Evolutionary conservation across 1,284 basidiomycete species (phyloP).

Genomic region (Grifola frondosa): DNA sequence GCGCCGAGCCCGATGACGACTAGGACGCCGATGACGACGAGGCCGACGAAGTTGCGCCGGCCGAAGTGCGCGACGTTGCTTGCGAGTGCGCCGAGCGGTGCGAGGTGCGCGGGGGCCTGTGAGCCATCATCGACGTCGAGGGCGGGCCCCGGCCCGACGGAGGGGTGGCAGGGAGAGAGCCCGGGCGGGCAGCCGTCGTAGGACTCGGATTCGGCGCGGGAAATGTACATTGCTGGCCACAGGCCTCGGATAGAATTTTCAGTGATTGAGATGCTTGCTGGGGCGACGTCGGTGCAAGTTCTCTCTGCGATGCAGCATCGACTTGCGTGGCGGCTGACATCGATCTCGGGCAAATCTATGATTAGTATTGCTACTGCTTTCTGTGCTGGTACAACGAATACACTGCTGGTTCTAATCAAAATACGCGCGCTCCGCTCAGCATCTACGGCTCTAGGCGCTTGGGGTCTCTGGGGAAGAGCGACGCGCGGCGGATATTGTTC

Average conservation of each 20-base stretch:
- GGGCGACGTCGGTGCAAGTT: too few relatives aligned
- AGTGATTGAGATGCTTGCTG: too few relatives aligned
- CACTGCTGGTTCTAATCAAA: conserved; percentile 1
- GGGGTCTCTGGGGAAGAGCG: conserved; percentile 94
- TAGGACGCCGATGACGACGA: conserved; percentile 30
- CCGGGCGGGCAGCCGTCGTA: conserved; percentile 5
- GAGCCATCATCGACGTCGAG: conserved; percentile 7
- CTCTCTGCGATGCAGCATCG: too few relatives aligned
- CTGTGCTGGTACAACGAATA: conserved; percentile 3
- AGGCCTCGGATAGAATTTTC: too few relatives aligned
- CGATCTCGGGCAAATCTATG: not conserved
- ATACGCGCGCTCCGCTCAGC: not conserved
- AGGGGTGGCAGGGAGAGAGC: conserved; percentile 8
- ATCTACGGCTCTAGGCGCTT: conserved; percentile 74
- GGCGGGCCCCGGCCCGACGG: conserved; percentile 17
- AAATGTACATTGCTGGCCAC: not conserved
- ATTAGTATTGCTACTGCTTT: not conserved
- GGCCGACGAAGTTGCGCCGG: conserved; percentile 29
- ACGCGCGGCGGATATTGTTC: conserved; percentile 93
- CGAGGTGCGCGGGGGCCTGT: not conserved
- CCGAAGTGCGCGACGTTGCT: conserved; percentile 12
- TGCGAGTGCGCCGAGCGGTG: conserved; percentile 10
- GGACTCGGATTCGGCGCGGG: not conserved
- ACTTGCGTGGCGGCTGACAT: not conserved
- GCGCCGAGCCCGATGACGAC: conserved; percentile 26